Conservation (phyloP, 345 rosid genomes). For the Combretum micranthum region DNA sequence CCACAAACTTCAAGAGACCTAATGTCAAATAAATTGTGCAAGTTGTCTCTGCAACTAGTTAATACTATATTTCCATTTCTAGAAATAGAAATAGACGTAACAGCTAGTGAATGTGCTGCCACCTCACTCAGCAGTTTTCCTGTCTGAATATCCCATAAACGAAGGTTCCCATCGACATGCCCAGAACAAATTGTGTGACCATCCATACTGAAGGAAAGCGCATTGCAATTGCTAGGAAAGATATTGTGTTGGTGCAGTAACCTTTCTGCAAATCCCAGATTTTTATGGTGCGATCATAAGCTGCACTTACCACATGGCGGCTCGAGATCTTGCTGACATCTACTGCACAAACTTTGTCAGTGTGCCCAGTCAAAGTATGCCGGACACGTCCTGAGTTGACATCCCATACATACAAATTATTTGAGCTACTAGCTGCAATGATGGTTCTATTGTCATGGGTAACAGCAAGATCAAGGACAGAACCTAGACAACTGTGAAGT, state of each 20-base stretch:
- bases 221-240: constrained; percentile 84
- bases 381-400: constrained; percentile 62
- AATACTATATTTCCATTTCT: constrained; percentile 61
- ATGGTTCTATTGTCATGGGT: constrained; percentile 77
- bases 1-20: constrained; percentile 83
- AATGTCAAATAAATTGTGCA: constrained; percentile 81
- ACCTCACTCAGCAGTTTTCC: constrained; percentile 84
- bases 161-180: constrained; percentile 92
- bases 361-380: constrained; percentile 87
- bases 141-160: constrained; percentile 86
- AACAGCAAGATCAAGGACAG: constrained; percentile 77
- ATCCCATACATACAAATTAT: constrained; percentile 93
- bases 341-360: constrained; percentile 85
- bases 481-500: constrained; percentile 75
- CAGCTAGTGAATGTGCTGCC: constrained; percentile 77
- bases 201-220: constrained; percentile 72
- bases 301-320: constrained; percentile 82
- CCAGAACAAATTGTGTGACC: constrained; percentile 94
- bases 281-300: constrained; percentile 94
- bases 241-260: constrained; percentile 83
- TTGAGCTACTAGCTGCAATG: constrained; percentile 94
- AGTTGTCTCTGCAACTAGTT: constrained; percentile 89
- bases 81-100: constrained; percentile 67
- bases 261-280: constrained; percentile 97
- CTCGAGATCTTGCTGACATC: constrained; percentile 89